Evolutionary conservation across 441 rosid species (phyloP).

Genomic region (Corymbia calophylla): DNA sequence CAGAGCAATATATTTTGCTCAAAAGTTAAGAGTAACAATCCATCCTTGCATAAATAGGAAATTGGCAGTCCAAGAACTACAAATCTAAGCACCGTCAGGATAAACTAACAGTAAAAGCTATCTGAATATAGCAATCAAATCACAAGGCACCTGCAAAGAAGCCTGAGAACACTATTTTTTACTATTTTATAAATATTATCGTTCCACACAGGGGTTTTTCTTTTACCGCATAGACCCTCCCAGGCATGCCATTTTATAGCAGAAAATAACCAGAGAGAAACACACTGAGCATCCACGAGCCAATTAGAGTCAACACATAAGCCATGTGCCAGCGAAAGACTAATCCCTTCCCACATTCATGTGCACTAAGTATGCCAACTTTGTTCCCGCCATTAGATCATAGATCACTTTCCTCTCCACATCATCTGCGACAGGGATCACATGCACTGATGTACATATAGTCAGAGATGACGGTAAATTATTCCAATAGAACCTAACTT

Average conservation of each 20-base stretch:
- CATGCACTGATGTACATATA: neutral
- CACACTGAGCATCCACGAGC: neutral
- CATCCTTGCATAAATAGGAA: neutral
- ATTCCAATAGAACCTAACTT: neutral
- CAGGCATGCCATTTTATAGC: neutral
- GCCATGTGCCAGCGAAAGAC: neutral
- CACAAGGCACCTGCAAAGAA: neutral
- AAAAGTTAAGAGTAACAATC: neutral
- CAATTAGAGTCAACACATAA: neutral
- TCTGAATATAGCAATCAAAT: neutral
- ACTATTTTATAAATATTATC: neutral
- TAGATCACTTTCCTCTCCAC: neutral
- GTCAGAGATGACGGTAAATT: neutral
- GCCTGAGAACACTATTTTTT: neutral
- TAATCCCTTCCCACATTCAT: neutral
- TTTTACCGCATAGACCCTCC: neutral
- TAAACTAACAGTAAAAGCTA: neutral
- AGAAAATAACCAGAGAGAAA: neutral
- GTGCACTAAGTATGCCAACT: neutral
- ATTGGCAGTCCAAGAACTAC: neutral
- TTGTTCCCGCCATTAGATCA: neutral
- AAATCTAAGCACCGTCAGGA: neutral
- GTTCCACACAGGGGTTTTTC: neutral
- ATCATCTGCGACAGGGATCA: neutral
- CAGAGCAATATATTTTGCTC: neutral